Conservation (phyloP, 2,329 filamentous ascomycete genomes). For the Knufia petricola region DNA sequence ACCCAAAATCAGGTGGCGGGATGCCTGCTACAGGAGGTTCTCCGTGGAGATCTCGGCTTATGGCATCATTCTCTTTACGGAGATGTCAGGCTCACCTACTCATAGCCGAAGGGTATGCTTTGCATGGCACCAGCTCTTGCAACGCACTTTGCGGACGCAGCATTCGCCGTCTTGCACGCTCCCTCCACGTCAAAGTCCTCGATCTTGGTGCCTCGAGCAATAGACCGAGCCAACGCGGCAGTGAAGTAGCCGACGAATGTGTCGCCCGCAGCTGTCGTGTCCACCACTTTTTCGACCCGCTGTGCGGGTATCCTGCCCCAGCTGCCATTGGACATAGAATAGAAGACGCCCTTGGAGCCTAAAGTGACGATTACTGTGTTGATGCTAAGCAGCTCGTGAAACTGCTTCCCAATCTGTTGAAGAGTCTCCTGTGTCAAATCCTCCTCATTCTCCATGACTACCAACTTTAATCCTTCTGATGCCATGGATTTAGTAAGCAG, state of each 20-base stretch:
- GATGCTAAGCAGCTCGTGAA: constrained; percentile 57
- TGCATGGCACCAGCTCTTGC: constrained; percentile 38
- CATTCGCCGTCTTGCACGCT: constrained; percentile 34
- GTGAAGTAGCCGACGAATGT: constrained; percentile 89
- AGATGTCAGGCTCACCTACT: constrained; percentile 23
- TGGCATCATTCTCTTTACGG: too few relatives aligned
- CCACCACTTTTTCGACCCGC: constrained; percentile 64
- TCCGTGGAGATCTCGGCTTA: too few relatives aligned
- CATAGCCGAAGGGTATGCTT: constrained; percentile 40
- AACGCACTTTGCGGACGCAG: constrained; percentile 37
- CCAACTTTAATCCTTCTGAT: constrained; percentile 17
- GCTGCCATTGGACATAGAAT: constrained; percentile 44
- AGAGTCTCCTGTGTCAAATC: constrained; percentile 25
- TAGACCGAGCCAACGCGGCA: constrained; percentile 53
- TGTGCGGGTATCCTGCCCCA: constrained; percentile 49
- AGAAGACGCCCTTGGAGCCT: constrained; percentile 65
- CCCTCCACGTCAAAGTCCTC: constrained; percentile 40
- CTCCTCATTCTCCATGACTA: constrained; percentile 21
- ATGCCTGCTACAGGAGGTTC: too few relatives aligned
- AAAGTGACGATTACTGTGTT: constrained; percentile 73
- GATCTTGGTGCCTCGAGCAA: constrained; percentile 30
- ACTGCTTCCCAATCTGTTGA: constrained; percentile 44
- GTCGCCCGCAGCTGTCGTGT: constrained; percentile 89
- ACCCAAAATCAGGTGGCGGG: too few relatives aligned
- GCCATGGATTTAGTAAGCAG: constrained; percentile 49